phyloP scores from a whole-genome alignment of 345 rosid species.

The Clarkia xantiana region DNA sequence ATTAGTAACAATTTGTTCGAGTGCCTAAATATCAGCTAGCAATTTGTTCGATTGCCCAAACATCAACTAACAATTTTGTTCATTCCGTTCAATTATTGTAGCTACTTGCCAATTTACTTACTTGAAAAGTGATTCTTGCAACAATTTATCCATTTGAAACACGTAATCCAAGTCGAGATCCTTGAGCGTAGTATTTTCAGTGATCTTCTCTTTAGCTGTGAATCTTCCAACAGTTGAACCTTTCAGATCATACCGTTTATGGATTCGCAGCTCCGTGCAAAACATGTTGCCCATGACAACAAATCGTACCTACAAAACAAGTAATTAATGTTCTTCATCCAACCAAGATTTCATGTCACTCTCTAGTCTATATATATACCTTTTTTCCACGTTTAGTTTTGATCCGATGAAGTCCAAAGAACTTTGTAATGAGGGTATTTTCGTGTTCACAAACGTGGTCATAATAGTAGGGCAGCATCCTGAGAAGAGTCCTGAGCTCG shows the following conservation, averaged over 20 bases:
- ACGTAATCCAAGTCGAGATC: constrained; percentile 74
- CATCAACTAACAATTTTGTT: too few relatives aligned
- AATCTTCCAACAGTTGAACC: constrained; percentile 80
- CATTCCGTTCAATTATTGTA: too few relatives aligned
- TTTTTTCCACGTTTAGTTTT: constrained; percentile 56
- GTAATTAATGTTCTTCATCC: neutral
- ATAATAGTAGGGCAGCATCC: constrained; percentile 71
- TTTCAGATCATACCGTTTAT: constrained; percentile 82
- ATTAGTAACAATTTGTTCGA: too few relatives aligned
- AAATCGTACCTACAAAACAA: constrained; percentile 62
- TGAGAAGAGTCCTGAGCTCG: constrained; percentile 77
- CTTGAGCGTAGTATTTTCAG: constrained; percentile 63
- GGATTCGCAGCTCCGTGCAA: constrained; percentile 87
- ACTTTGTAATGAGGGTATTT: constrained; percentile 93
- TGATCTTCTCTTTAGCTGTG: constrained; percentile 53
- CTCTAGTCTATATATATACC: constrained; percentile 26
- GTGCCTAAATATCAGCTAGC: too few relatives aligned
- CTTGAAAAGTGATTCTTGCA: constrained; percentile 69
- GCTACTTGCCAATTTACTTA: constrained; percentile 6
- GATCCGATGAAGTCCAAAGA: constrained; percentile 83
- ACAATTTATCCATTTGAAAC: constrained; percentile 77
- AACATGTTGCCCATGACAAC: constrained; percentile 99
- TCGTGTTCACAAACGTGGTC: constrained; percentile 57
- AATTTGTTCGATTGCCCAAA: too few relatives aligned
- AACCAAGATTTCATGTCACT: neutral